Base-by-base conservation (phyloP, 2,329 filamentous ascomycete genomes). In the Ceratocystis smalleyi region DNA sequence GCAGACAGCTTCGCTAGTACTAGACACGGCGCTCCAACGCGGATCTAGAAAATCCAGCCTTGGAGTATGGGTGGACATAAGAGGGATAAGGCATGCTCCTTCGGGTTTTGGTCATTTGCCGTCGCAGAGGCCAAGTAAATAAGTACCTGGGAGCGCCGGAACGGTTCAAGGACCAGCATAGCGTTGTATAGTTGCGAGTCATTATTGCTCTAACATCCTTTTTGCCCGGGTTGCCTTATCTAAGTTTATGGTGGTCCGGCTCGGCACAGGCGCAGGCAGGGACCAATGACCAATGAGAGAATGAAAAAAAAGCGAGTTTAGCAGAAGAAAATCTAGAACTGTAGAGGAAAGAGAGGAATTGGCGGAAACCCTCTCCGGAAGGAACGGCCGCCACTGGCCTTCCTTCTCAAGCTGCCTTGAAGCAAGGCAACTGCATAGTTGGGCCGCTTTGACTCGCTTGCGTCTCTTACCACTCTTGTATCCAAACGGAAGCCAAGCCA, bases 311-410 rank as follows among this genome's bases (percentile, higher is more conserved):
- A 24, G 45, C 8, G 47, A 51, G 22, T 51, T 51, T 51, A 51
- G 19, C 24, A 27, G 27, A n/a, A 57, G 54, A 57, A 35, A 57
- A 35, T n/a, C 54, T n/a, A 30, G 27, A 30, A 57, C 19, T 57
- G 17, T 17, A 47, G 59, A 45, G 43, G 40, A 22, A 24, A 32
- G 30, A n/a, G n/a, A 40, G 61, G n/a, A 51, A 62, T 40, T 5
- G 22, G 45, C 54, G 54, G 54, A 57, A 22, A 43, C 32, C 10
- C 17, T 10, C 51, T n/a, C 61, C 45, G 61, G 61, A 62, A 62
- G 61, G 61, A 54, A 62, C 30, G 49, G 32, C 61, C 61, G 61
- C 49, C 45, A 62, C 45, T 62, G 60, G 45, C 61, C 49, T 62
- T 35, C 61, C 49, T 62, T 35, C n/a, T 43, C 30, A 19, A 57